Percentiles rank a stretch among this genome's conserved stretches.
phyloP scores from a whole-genome alignment of 306 rosid species.

The Acacia crassicarpa region DNA sequence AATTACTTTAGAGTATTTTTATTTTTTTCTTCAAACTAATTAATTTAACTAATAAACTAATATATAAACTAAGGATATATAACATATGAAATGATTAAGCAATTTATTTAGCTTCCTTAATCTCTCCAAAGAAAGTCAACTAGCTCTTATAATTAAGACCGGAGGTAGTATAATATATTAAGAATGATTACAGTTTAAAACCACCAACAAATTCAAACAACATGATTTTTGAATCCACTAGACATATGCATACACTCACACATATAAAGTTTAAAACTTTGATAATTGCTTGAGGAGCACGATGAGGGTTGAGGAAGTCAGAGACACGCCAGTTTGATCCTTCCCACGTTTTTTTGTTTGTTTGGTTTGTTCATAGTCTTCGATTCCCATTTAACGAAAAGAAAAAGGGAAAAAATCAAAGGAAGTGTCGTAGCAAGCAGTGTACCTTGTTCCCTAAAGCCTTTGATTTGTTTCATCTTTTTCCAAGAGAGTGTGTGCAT shows the following conservation, averaged over 20 bases:
- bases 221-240: background rate
- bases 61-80: too few relatives aligned
- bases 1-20: too few relatives aligned
- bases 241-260: too few relatives aligned
- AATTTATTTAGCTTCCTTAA: too few relatives aligned
- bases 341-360: background rate
- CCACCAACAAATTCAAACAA: too few relatives aligned
- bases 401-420: background rate
- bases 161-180: too few relatives aligned
- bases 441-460: background rate
- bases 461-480: slow-evolving; percentile 8
- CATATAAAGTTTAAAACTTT: too few relatives aligned
- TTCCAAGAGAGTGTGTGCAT: slow-evolving; percentile 29
- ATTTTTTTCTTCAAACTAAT: too few relatives aligned
- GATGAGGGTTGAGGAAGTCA: background rate
- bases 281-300: background rate
- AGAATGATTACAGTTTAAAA: background rate
- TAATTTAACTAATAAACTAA: too few relatives aligned
- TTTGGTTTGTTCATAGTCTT: background rate
- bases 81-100: too few relatives aligned
- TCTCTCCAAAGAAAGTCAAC: too few relatives aligned
- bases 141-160: too few relatives aligned
- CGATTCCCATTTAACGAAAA: background rate
- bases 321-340: background rate
- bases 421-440: background rate